phyloP scores from a whole-genome alignment of 2,329 filamentous ascomycete species.

The Paecilomyces fulvus region DNA sequence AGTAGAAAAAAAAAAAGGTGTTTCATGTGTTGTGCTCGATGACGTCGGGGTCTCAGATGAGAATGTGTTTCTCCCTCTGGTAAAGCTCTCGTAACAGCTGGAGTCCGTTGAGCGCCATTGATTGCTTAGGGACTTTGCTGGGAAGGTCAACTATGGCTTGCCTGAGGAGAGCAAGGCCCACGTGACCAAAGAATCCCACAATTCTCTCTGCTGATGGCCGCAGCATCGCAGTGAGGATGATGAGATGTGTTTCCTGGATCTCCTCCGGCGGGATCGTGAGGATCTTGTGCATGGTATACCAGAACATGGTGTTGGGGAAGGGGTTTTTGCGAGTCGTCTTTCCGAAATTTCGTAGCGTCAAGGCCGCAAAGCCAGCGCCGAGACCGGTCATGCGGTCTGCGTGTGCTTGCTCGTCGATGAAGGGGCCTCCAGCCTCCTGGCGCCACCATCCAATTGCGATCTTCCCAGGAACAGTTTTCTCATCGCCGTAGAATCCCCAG shows the following conservation, averaged over 20 bases:
- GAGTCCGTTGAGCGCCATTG: conserved; percentile 30
- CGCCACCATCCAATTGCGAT: conserved; percentile 65
- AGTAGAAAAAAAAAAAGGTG: not conserved
- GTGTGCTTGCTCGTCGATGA: conserved; percentile 63
- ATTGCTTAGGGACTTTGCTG: conserved; percentile 22
- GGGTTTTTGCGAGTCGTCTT: conserved; percentile 61
- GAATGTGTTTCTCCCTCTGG: conserved; percentile 26
- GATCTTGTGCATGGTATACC: conserved; percentile 67
- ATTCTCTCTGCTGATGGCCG: conserved; percentile 67
- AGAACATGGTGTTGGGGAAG: conserved; percentile 73
- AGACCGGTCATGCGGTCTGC: conserved; percentile 76
- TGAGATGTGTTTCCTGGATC: conserved; percentile 64
- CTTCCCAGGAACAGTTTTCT: conserved; percentile 62
- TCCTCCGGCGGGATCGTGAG: conserved; percentile 62
- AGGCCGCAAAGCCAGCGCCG: conserved; percentile 72
- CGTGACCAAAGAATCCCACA: conserved; percentile 69
- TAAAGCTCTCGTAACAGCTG: conserved; percentile 31
- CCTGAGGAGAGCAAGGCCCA: conserved; percentile 62
- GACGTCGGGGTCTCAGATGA: conserved; percentile 17
- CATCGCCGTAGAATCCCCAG: conserved; percentile 71
- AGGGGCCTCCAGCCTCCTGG: conserved; percentile 45
- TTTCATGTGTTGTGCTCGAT: not conserved
- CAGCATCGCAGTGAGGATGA: conserved; percentile 63
- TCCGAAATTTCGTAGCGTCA: conserved; percentile 75
- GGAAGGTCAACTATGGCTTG: conserved; percentile 69